These are phyloP conservation scores for Houttuynia cordata DNA, from an alignment of 164 flowering plant species.

Conservation along the genomic window DNA sequence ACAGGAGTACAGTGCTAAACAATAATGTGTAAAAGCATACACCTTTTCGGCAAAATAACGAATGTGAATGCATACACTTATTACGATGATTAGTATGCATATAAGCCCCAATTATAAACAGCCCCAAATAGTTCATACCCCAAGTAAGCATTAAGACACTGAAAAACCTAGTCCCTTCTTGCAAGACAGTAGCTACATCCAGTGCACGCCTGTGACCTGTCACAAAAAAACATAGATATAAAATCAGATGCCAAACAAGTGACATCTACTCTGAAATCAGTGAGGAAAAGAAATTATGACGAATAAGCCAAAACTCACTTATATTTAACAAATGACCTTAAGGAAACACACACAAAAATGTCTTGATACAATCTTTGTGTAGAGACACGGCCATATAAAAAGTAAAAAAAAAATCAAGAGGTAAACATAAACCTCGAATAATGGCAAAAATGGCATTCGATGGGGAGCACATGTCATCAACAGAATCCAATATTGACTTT, in stretches of 20 bases:
- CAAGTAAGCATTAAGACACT: constrained; percentile 97
- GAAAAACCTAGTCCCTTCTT: constrained; percentile 61
- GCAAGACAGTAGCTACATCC: constrained; percentile 81
- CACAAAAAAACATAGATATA: constrained; percentile 1
- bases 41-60: no score
- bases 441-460: constrained; percentile 56
- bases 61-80: background rate
- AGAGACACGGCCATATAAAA: no score
- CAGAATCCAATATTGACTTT: constrained; percentile 79
- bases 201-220: constrained; percentile 68
- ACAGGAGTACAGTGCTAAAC: no score
- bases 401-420: constrained; percentile 1
- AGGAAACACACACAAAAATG: background rate
- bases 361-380: no score
- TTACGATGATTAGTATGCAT: background rate
- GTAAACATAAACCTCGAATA: constrained; percentile 52
- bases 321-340: background rate
- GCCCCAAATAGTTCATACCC: constrained; percentile 39
- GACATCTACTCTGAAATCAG: background rate
- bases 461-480: constrained; percentile 54
- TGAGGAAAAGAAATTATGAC: background rate
- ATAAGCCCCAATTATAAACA: background rate
- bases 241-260: background rate
- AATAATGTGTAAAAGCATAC: background rate
- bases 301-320: background rate